Evolutionary conservation across 495 filamentous ascomycete genomes (phyloP), one percentile per base, ranked within the genome.

Genomic region (Arthonia radiata): DNA sequence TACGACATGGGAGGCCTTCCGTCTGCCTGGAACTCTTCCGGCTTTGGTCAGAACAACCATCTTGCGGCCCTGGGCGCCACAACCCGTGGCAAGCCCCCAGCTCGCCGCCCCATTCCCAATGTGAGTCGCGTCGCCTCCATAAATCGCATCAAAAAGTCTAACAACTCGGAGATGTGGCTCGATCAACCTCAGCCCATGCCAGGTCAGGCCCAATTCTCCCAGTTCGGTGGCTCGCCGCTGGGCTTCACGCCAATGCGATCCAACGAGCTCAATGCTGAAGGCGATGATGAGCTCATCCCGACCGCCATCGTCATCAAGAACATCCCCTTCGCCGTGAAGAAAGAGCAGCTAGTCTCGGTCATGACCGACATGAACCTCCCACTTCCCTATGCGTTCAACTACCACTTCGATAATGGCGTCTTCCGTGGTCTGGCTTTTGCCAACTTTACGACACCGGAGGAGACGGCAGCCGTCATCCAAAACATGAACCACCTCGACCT

Each of bases 221-320:
- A 54, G 31, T 39, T 67, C 27, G 62, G 57, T 24, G 57, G 57
- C 32, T 51, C 54, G 18, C 47, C 57, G 8, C 48, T 67, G 15
- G 55, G 56, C 22, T 45, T 47, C 34, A 50, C 47, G 17, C 56
- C 56, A 7, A 57, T 70, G 46, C 61, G 63, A 17, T 41, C 44
- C 5, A 52, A 62, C 13, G 44, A 44, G 23, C 53, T 58, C 25
- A 47, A 48, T 17, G 55, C 61, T 7, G 67, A 71, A 18, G 48
- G 47, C 11, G 72, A 70, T 34, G 79, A 75, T 32, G 82, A 93
- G 51, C 60, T 97, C 33, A 97, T 97, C 32, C 86, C 86, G 10
- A 97, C 86, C 2, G 86, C 86, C 18, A 94, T 97, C 35, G 86
- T 97, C 26, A 94, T 97, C 54, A 97, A 97, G 54, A 97, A 97